Evolutionary conservation across 1,284 basidiomycete genomes (phyloP), one percentile per base, ranked within the genome.

Genomic region (Ganoderma sp.): DNA sequence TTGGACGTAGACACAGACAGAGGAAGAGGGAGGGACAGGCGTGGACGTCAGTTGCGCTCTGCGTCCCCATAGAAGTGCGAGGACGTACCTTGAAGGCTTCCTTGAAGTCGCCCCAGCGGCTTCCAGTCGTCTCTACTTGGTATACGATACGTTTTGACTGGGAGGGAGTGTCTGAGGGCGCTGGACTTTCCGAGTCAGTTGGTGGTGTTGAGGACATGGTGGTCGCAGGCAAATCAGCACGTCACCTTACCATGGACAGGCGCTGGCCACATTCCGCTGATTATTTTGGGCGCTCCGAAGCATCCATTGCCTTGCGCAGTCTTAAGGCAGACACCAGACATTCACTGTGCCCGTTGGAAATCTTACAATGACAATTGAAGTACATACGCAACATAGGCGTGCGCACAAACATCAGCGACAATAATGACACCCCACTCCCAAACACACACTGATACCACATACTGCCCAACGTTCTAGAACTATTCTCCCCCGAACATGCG

Each of bases 61-160:
- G 17, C 45, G 12, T 43, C 5, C n/a, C 17, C 9, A 28, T 32
- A 12, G 32, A 39, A n/a, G 19, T 28, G 19, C 76, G 82, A 39
- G 8, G 41, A 22, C 77, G 73, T 73, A 85, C 84, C 83, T 83
- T 82, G 68, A 79, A 75, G n/a, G 84, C 84, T 65, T 78, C 78
- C 72, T 79, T 79, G 10, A 81, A 61, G 71, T 84, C 84, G 62
- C 77, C 72, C 83, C 83, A 84, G 70, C 77, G 78, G 70, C 77
- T 76, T 6, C 84, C 84, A 15, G 84, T 84, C 0, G 82, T 83
- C 71, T 84, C 82, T 10, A 78, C 78, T 68, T 81, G 80, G 70
- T 79, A 84, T 5, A 82, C 74, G 17, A 82, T 77, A 52, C 75
- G 71, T 60, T 75, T 75, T 2, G 73, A 58, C 5, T 72, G 63